A percentile compares a stretch with the other conserved stretches of the same genome.
phyloP scores from a whole-genome alignment of 495 filamentous ascomycete species.

The Tirmania nivea region DNA sequence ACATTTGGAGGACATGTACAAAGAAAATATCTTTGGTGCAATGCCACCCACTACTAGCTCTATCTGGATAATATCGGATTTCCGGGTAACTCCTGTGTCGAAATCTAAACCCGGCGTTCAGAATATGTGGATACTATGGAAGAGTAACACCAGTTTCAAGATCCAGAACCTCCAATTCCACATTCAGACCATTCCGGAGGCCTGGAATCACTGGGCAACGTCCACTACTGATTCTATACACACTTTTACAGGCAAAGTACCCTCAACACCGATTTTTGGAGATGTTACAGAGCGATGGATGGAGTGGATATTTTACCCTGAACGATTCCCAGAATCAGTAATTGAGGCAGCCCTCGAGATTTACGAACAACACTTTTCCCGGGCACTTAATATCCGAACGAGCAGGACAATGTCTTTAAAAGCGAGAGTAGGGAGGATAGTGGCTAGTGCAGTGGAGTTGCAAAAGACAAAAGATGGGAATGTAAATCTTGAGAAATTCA shows the following conservation, averaged over 20 bases:
- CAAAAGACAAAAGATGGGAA: constrained; percentile 26
- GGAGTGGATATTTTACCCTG: constrained; percentile 58
- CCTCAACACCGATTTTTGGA: constrained; percentile 33
- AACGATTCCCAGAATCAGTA: constrained; percentile 49
- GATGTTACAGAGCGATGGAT: constrained; percentile 47
- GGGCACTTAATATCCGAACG: constrained; percentile 1
- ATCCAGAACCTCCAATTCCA: constrained; percentile 43
- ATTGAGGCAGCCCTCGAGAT: constrained; percentile 40
- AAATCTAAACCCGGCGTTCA: constrained; percentile 22
- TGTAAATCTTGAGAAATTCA: constrained; percentile 53
- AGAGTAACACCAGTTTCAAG: constrained; percentile 56
- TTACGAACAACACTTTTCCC: constrained; percentile 17
- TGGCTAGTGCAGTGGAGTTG: constrained; percentile 14
- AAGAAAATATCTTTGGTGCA: constrained; percentile 39
- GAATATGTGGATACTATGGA: constrained; percentile 72
- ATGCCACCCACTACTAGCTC: constrained; percentile 46
- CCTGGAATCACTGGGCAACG: constrained; percentile 57
- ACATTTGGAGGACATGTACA: constrained; percentile 43
- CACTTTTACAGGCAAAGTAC: constrained; percentile 32
- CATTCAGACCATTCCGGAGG: constrained; percentile 27
- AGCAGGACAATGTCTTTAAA: constrained; percentile 9
- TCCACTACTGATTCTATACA: constrained; percentile 42
- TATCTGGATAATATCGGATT: constrained; percentile 74
- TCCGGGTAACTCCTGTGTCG: constrained; percentile 36
- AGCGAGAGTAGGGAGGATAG: constrained; percentile 11